Conservation (phyloP, 805 yeast genomes). For the Hanseniaspora occidentalis region DNA sequence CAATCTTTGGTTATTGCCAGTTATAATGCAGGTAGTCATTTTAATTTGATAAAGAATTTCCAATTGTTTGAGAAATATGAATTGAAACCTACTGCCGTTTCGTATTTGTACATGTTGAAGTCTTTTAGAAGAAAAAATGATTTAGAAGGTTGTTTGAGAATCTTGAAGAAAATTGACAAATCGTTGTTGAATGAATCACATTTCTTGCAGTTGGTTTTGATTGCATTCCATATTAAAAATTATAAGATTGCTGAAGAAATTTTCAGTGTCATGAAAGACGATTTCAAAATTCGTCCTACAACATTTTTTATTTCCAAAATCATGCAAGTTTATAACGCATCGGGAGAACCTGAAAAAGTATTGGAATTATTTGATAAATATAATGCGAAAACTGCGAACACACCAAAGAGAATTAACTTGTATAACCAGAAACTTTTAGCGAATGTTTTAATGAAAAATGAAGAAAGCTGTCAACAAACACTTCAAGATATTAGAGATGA, state of each 20-base stretch:
- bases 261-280: slow-evolving; percentile 18
- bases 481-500: slow-evolving; percentile 9
- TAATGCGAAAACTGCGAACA: not conserved
- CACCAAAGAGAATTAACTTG: slow-evolving; percentile 5
- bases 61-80: slow-evolving; percentile 20
- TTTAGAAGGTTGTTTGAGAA: slow-evolving; percentile 21
- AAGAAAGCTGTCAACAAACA: slow-evolving; percentile 11
- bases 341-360: slow-evolving; percentile 13
- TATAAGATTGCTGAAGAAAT: slow-evolving; percentile 19
- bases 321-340: slow-evolving; percentile 18
- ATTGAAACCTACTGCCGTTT: slow-evolving; percentile 16
- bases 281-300: slow-evolving; percentile 20
- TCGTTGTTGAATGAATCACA: not conserved
- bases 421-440: slow-evolving; percentile 17
- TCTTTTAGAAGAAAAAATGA: slow-evolving; percentile 16
- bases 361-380: slow-evolving; percentile 14
- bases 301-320: slow-evolving; percentile 16
- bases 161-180: slow-evolving; percentile 20
- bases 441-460: slow-evolving; percentile 9
- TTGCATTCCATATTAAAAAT: slow-evolving; percentile 10
- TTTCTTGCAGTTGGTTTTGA: not conserved
- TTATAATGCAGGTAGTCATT: slow-evolving; percentile 15
- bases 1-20: slow-evolving; percentile 18
- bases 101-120: slow-evolving; percentile 19
- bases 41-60: slow-evolving; percentile 19